A percentile compares a stretch with the other conserved stretches of the same genome.
These are phyloP conservation scores for Elaeis guineensis DNA, from an alignment of 176 grass and related monocot species.

Conservation along the genomic window DNA sequence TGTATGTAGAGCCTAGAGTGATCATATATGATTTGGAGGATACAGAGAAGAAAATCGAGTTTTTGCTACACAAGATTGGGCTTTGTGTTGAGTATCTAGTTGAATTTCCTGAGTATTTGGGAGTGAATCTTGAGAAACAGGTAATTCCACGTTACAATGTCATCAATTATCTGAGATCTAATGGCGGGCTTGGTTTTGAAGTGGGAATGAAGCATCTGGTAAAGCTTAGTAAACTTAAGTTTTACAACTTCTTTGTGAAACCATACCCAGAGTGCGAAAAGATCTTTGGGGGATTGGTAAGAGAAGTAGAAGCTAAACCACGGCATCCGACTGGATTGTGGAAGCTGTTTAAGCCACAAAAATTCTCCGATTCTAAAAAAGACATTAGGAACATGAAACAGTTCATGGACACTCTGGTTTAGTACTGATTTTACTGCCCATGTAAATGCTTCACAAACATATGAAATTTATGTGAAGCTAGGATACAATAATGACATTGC, in stretches of 20 bases:
- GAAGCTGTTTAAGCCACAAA: slow-evolving; percentile 66
- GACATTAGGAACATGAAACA: slow-evolving; percentile 60
- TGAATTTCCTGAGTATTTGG: slow-evolving; percentile 66
- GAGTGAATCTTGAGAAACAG: slow-evolving; percentile 67
- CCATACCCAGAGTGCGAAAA: slow-evolving; percentile 73
- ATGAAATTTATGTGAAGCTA: too few relatives aligned
- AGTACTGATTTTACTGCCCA: neutral
- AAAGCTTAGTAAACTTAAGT: slow-evolving; percentile 52
- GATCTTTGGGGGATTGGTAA: slow-evolving; percentile 42
- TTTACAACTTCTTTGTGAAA: slow-evolving; percentile 85
- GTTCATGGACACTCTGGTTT: slow-evolving; percentile 44
- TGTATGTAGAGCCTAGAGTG: slow-evolving; percentile 51
- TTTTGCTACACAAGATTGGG: slow-evolving; percentile 45
- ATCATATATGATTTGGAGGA: slow-evolving; percentile 51
- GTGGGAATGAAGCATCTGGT: slow-evolving; percentile 83
- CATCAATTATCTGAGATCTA: slow-evolving; percentile 38
- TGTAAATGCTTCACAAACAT: too few relatives aligned
- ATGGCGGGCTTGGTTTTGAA: slow-evolving; percentile 40
- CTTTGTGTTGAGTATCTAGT: slow-evolving; percentile 57
- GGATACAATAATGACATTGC: too few relatives aligned
- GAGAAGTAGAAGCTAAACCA: slow-evolving; percentile 20
- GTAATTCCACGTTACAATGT: slow-evolving; percentile 76
- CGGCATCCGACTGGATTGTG: slow-evolving; percentile 43
- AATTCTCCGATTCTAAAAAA: slow-evolving; percentile 29
- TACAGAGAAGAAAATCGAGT: slow-evolving; percentile 65